Evolutionary conservation across 495 filamentous ascomycete genomes (phyloP).

Genomic region (Penicillium atrosanguineum): DNA sequence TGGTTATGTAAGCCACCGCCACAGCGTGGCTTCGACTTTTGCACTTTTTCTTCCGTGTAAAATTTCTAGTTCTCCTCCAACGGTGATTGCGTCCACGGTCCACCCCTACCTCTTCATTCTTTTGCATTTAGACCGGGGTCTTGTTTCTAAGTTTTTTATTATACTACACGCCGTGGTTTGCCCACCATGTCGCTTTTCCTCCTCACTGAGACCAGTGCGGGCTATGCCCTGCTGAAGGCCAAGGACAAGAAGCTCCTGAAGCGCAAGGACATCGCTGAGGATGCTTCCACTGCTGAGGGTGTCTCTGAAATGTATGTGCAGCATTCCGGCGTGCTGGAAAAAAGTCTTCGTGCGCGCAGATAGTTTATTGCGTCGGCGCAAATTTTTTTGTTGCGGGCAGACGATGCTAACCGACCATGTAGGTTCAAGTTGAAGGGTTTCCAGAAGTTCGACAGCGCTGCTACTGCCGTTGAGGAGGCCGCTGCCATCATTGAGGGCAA

Average conservation of each 20-base stretch:
- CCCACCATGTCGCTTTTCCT: slow-evolving; percentile 72
- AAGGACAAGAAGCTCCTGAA: slow-evolving; percentile 97
- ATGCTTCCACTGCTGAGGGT: slow-evolving; percentile 78
- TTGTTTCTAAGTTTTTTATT: slow-evolving; percentile 17
- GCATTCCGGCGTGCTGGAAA: slow-evolving; percentile 3
- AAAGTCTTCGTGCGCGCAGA: slow-evolving; percentile 8
- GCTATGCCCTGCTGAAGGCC: slow-evolving; percentile 96
- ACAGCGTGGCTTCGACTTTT: slow-evolving; percentile 29
- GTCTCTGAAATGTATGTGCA: slow-evolving; percentile 76
- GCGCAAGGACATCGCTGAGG: slow-evolving; percentile 68
- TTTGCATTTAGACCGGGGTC: slow-evolving; percentile 16
- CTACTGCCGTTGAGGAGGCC: slow-evolving; percentile 80
- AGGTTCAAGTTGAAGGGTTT: slow-evolving; percentile 96
- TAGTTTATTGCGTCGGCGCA: slow-evolving; percentile 11
- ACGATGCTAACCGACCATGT: slow-evolving; percentile 28
- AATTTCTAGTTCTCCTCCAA: slow-evolving; percentile 33
- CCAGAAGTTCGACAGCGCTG: slow-evolving; percentile 91
- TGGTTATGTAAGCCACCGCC: slow-evolving; percentile 27
- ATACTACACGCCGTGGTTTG: slow-evolving; percentile 31
- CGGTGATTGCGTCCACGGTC: slow-evolving; percentile 26
- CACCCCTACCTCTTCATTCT: slow-evolving; percentile 20
- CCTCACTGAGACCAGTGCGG: slow-evolving; percentile 89
- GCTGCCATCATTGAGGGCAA: slow-evolving; percentile 87
- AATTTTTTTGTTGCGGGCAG: slow-evolving; percentile 23
- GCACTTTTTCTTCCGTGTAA: slow-evolving; percentile 33